A percentile compares a stretch with the other conserved stretches of the same genome.
These are phyloP conservation scores for Carex parvula DNA, from an alignment of 176 grass and related monocot species.

Conservation along the genomic window DNA sequence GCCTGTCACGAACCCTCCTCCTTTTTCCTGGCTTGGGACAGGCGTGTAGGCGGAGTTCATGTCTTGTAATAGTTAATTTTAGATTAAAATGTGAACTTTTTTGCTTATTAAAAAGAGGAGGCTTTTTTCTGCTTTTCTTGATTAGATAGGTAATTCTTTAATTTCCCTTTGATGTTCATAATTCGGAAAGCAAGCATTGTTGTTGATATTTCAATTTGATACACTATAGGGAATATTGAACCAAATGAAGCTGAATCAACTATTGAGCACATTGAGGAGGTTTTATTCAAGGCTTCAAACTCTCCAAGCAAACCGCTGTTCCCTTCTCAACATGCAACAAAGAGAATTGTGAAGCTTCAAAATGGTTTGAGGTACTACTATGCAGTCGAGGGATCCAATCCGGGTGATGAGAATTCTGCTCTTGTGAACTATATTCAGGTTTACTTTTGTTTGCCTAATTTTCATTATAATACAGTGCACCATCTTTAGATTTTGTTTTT, in stretches of 20 bases:
- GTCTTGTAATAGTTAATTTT: background rate
- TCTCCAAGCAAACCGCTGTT: constrained; percentile 60
- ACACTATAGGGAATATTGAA: constrained; percentile 73
- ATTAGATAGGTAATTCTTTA: background rate
- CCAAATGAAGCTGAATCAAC: constrained; percentile 58
- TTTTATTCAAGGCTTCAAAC: constrained; percentile 50
- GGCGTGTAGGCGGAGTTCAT: background rate
- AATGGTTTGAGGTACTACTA: constrained; percentile 60
- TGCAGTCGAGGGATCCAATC: constrained; percentile 58
- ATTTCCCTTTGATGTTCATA: background rate
- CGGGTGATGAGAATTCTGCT: constrained; percentile 81
- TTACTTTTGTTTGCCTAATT: background rate
- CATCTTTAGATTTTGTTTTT: background rate
- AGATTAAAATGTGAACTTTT: background rate
- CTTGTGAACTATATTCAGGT: constrained; percentile 94
- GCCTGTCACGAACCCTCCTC: no score
- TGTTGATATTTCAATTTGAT: constrained; percentile 20
- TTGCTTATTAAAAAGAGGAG: background rate
- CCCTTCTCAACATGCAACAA: constrained; percentile 75
- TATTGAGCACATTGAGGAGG: constrained; percentile 56
- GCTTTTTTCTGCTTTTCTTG: background rate
- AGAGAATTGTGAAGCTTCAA: constrained; percentile 91
- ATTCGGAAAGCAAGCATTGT: background rate
- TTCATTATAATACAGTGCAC: background rate
- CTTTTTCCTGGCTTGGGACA: no score